A percentile compares a stretch with the other conserved stretches of the same genome.
Evolutionary conservation across 257 asterid genomes (phyloP).

Genomic region (Penstemon newberryi): DNA sequence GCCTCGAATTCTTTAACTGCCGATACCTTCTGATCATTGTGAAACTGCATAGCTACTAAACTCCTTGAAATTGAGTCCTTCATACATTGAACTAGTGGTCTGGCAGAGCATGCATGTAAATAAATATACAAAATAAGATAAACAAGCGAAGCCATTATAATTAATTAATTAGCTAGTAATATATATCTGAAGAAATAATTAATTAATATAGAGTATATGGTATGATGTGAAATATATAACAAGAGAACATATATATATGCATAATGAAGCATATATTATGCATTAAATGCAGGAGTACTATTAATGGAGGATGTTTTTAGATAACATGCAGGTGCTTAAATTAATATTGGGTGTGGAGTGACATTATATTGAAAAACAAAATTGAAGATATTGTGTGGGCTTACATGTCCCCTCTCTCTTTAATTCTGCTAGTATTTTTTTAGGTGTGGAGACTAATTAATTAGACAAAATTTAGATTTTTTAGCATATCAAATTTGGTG

Average conservation of each 20-base stretch:
- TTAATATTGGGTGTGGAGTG: no score
- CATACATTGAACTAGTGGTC: slow-evolving; percentile 29
- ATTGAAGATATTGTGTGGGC: no score
- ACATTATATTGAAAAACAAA: no score
- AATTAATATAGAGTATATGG: no score
- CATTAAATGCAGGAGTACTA: slow-evolving; percentile 57
- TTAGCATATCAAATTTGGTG: no score
- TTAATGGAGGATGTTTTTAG: slow-evolving; percentile 27
- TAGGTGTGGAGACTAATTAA: no score
- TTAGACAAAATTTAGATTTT: no score
- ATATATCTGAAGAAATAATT: no score
- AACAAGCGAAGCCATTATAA: slow-evolving; percentile 36
- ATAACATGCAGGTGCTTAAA: slow-evolving; percentile 69
- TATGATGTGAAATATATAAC: no score
- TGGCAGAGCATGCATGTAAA: slow-evolving; percentile 60
- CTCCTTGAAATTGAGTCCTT: not conserved
- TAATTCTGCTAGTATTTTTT: no score
- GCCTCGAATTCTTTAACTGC: slow-evolving; percentile 16
- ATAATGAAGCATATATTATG: slow-evolving; percentile 33
- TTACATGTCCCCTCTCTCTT: no score
- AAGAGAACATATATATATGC: slow-evolving; percentile 2
- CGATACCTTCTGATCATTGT: slow-evolving; percentile 14
- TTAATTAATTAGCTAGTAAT: no score
- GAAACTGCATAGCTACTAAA: slow-evolving; percentile 16
- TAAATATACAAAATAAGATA: slow-evolving; percentile 37